Conservation (phyloP, 2,329 filamentous ascomycete genomes). For the Ascochyta koolunga region DNA sequence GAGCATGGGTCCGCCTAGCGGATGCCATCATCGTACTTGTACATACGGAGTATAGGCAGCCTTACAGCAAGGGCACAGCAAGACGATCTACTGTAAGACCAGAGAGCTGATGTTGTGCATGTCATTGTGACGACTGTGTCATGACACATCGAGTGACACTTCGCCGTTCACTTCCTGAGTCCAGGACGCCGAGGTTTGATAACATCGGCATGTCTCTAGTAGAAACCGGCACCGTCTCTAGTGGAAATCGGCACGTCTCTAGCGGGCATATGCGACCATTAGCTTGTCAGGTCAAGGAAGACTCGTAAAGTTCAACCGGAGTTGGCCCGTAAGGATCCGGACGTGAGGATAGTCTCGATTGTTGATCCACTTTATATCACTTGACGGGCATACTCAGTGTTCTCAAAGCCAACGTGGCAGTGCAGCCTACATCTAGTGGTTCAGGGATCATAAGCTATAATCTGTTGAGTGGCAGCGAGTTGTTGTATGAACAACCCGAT, state of each 20-base stretch:
- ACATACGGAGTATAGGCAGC: not conserved
- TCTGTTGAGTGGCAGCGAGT: not conserved
- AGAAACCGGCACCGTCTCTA: too few species aligned
- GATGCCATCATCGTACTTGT: not conserved
- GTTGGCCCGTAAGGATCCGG: not conserved
- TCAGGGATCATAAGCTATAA: not conserved
- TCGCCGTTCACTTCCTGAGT: not conserved
- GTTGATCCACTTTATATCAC: not conserved
- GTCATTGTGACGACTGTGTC: not conserved
- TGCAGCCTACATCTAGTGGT: not conserved
- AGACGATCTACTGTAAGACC: slow-evolving; percentile 5
- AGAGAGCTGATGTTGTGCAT: not conserved
- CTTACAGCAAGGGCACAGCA: slow-evolving; percentile 4
- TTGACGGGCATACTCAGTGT: not conserved
- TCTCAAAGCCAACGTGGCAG: not conserved
- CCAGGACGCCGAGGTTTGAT: not conserved
- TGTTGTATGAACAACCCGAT: not conserved
- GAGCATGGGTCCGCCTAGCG: not conserved
- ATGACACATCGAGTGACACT: not conserved
- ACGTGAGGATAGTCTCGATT: not conserved
- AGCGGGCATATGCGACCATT: not conserved
- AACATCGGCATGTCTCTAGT: not conserved
- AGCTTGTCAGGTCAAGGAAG: not conserved
- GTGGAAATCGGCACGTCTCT: not conserved
- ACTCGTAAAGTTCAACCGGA: not conserved